A percentile compares a stretch with the other conserved stretches of the same genome.
Conservation (phyloP, 2,329 filamentous ascomycete species). For the Neofusicoccum sp. region DNA sequence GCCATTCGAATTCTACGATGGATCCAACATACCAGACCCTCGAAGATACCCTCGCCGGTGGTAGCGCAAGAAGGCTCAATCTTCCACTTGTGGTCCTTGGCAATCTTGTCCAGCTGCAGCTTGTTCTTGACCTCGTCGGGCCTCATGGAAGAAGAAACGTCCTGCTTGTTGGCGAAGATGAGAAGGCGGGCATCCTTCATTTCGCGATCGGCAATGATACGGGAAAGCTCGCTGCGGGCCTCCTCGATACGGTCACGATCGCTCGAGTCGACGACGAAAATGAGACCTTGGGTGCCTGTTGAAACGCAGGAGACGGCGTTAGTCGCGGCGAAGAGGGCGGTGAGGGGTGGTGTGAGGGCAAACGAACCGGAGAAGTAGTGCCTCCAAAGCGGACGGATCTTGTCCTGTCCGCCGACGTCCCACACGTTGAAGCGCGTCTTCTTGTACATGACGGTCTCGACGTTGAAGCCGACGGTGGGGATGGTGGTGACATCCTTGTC, state of each 20-base stretch:
- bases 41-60: constrained; percentile 54
- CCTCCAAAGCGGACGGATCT: constrained; percentile 98
- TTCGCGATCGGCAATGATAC: constrained; percentile 99
- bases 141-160: constrained; percentile 65
- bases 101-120: constrained; percentile 49
- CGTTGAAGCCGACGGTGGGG: constrained; percentile 99
- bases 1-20: neutral
- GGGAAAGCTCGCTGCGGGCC: constrained; percentile 91
- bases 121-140: constrained; percentile 51
- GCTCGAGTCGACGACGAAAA: constrained; percentile 99
- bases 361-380: constrained; percentile 87
- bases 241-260: constrained; percentile 98
- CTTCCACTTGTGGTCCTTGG: constrained; percentile 55
- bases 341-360: neutral
- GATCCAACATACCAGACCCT: constrained; percentile 42
- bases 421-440: constrained; percentile 99
- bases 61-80: constrained; percentile 55
- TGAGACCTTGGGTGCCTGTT: constrained; percentile 88
- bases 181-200: constrained; percentile 94
- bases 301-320: neutral
- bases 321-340: neutral
- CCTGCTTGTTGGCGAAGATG: constrained; percentile 99
- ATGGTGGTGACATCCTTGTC: constrained; percentile 99
- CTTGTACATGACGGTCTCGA: constrained; percentile 99
- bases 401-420: constrained; percentile 99